phyloP scores from a whole-genome alignment of 1,139 yeast genomes.

The Yamadazyma dushanensis region DNA sequence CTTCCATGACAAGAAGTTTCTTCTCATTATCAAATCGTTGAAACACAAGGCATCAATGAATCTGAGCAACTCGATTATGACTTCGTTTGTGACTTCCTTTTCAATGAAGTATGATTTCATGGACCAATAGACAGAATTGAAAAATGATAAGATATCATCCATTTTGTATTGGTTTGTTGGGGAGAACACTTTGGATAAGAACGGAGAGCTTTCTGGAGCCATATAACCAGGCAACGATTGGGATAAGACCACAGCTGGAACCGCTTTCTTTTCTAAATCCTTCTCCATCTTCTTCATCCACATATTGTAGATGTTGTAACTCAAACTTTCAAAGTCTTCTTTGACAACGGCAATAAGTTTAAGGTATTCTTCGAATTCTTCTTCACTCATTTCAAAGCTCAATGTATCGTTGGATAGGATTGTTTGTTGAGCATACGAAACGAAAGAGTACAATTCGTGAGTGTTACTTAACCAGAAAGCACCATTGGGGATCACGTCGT shows the following conservation, averaged over 20 bases:
- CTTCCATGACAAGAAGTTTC: slow-evolving; percentile 95
- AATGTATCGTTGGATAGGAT: slow-evolving; percentile 80
- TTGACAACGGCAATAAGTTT: slow-evolving; percentile 88
- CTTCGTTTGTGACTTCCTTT: slow-evolving; percentile 80
- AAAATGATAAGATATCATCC: slow-evolving; percentile 91
- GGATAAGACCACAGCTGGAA: slow-evolving; percentile 90
- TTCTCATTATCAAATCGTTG: slow-evolving; percentile 93
- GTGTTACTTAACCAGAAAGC: slow-evolving; percentile 98
- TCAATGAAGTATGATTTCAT: slow-evolving; percentile 92
- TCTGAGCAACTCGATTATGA: slow-evolving; percentile 77
- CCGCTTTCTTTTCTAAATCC: slow-evolving; percentile 86
- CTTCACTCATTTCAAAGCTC: slow-evolving; percentile 83
- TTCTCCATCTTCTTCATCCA: slow-evolving; percentile 98
- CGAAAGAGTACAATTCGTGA: slow-evolving; percentile 93
- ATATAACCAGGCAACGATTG: slow-evolving; percentile 96
- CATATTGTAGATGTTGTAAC: slow-evolving; percentile 92
- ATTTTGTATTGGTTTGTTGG: slow-evolving; percentile 75
- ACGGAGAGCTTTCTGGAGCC: slow-evolving; percentile 85
- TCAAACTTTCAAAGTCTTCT: slow-evolving; percentile 90
- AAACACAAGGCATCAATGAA: slow-evolving; percentile 93
- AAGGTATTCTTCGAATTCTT: slow-evolving; percentile 87
- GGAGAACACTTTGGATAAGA: slow-evolving; percentile 81
- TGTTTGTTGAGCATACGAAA: slow-evolving; percentile 88
- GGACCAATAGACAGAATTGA: slow-evolving; percentile 90
- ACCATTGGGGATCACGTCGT: slow-evolving; percentile 86